Evolutionary conservation across 306 rosid genomes (phyloP), one percentile per base, ranked within the genome.

Genomic region (Dalbergia oliveri): DNA sequence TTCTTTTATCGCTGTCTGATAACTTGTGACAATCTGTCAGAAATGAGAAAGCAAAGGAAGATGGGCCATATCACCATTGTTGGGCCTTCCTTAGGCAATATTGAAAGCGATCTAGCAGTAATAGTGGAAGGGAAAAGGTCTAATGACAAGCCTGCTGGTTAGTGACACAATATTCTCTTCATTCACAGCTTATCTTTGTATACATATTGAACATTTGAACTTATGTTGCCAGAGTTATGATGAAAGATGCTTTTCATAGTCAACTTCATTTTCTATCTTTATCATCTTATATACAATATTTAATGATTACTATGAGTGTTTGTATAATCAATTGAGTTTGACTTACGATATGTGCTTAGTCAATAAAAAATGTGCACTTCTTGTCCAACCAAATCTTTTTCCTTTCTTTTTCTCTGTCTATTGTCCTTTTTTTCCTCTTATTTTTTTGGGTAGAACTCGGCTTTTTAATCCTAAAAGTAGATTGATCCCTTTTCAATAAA

Each of bases 41-140:
- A 93, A 75, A 91, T 95, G 96, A 82, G 94, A 81, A 95, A 87
- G 86, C 99, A 91, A 77, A 82, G 96, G 45, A 93, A 95, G 88
- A 91, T 95, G 97, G 99, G 99, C 57, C 98, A 95, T 71, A 88
- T 93, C 72, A 95, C 99, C 62, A 89, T 93, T 76, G 94, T 90
- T 72, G 98, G 96, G 58, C 73, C 88, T 73, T 91, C 96, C 53
- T 72, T 87, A 72, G 67, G 85, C 50, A 80, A 79, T 60, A 80
- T 93, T 72, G 96, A 95, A 83, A 77, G 81, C 23, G 70, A 72
- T 53, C 87, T 93, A 83, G 80, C 85, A 58, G 62, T 56, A 15
- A 21, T 88, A n/a, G 82, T 89, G 66, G 79, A 81, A 54, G 85
- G 82, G 67, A 87, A 88, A 80, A 60, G 18, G 49, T 80, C 43